phyloP scores from a whole-genome alignment of 768 basidiomycete genomes.

The Artomyces pyxidatus region DNA sequence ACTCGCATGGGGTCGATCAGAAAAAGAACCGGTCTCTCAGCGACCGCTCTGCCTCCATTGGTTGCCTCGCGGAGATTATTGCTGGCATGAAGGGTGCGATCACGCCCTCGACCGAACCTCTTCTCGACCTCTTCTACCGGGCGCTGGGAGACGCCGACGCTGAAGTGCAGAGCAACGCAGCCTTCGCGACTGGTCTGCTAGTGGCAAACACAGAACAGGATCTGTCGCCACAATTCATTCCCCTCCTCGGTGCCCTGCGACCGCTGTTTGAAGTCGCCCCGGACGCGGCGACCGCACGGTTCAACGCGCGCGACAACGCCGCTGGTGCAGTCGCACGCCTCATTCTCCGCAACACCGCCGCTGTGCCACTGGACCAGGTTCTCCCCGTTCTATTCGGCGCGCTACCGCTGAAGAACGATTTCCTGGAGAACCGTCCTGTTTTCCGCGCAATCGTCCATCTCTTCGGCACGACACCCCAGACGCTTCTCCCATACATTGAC shows the following conservation, averaged over 20 bases:
- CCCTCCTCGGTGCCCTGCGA: constrained; percentile 69
- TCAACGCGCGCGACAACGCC: constrained; percentile 96
- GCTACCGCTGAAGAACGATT: constrained; percentile 83
- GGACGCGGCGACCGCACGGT: constrained; percentile 51
- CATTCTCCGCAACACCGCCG: constrained; percentile 68
- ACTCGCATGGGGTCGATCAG: constrained; percentile 30
- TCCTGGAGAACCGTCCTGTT: constrained; percentile 81
- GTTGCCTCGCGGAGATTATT: constrained; percentile 92
- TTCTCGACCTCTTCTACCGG: constrained; percentile 78
- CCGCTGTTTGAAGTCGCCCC: constrained; percentile 68
- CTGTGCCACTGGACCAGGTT: constrained; percentile 85
- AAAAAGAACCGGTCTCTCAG: constrained; percentile 80
- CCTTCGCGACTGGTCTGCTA: constrained; percentile 88
- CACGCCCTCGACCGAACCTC: constrained; percentile 73
- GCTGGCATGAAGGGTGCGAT: constrained; percentile 82
- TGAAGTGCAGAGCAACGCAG: constrained; percentile 96
- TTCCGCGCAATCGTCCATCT: constrained; percentile 87
- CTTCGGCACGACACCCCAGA: constrained; percentile 66
- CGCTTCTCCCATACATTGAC: constrained; percentile 71
- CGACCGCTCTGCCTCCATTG: constrained; percentile 90
- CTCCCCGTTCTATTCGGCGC: constrained; percentile 76
- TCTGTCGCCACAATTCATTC: constrained; percentile 71
- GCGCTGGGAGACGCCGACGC: constrained; percentile 77
- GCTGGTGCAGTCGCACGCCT: constrained; percentile 86
- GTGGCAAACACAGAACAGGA: constrained; percentile 81